Percentiles rank a stretch among this genome's conserved stretches.
Conservation (phyloP, 1,284 basidiomycete genomes). For the Sporisorium scitamineum region DNA sequence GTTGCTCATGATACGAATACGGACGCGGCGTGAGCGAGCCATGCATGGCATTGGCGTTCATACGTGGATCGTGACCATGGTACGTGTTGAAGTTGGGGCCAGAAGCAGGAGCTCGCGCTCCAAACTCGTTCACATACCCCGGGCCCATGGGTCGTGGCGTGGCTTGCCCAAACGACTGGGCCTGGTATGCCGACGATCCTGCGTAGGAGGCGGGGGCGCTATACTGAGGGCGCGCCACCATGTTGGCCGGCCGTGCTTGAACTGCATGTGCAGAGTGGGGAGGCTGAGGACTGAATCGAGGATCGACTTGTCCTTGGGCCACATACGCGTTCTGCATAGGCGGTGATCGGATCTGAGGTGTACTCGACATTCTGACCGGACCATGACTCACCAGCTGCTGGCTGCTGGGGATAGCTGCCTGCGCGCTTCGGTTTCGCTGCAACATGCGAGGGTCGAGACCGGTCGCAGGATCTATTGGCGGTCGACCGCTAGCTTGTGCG, state of each 20-base stretch:
- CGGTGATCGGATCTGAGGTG: slow-evolving; percentile 44
- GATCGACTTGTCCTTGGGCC: slow-evolving; percentile 19
- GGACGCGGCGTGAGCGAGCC: slow-evolving; percentile 44
- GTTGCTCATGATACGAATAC: slow-evolving; percentile 56
- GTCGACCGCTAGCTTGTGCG: slow-evolving; percentile 19
- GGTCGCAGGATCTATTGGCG: not conserved
- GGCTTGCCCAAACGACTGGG: slow-evolving; percentile 28
- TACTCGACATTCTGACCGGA: slow-evolving; percentile 38
- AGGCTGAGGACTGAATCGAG: slow-evolving; percentile 24
- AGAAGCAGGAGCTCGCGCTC: slow-evolving; percentile 23
- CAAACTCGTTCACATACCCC: slow-evolving; percentile 40
- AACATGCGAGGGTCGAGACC: slow-evolving; percentile 34
- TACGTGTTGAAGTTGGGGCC: slow-evolving; percentile 36
- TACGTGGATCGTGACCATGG: slow-evolving; percentile 42
- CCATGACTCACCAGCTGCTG: slow-evolving; percentile 28
- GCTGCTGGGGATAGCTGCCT: slow-evolving; percentile 39
- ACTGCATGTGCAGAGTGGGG: slow-evolving; percentile 18
- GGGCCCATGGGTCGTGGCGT: slow-evolving; percentile 16
- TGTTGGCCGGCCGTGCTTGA: slow-evolving; percentile 18
- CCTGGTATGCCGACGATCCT: slow-evolving; percentile 15
- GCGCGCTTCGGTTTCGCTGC: slow-evolving; percentile 48
- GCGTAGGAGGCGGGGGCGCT: slow-evolving; percentile 25
- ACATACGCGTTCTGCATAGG: slow-evolving; percentile 15
- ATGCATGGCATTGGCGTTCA: slow-evolving; percentile 30
- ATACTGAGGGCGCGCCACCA: slow-evolving; percentile 26